Base-by-base conservation (phyloP, 108 stramenopile species). In the Skeletonema marinoi region DNA sequence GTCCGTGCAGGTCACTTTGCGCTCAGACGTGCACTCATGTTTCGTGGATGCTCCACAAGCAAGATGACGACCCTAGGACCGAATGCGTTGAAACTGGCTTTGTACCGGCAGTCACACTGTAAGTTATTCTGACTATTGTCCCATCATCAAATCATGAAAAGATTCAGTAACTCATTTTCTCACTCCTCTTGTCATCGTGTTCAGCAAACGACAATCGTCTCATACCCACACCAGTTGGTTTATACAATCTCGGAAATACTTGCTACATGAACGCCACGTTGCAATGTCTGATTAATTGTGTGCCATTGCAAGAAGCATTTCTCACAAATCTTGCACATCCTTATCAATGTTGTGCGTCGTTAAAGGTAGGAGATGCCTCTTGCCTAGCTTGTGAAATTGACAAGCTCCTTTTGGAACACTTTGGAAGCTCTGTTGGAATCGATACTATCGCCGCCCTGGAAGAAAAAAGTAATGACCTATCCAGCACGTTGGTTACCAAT, bases 161-260 rank as follows among this genome's bases (percentile, higher is more conserved):
- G 13, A 21, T 31, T 64, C 58, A 14, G 13, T 36, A 77, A 1
- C 50, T 59, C 33, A 64, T 77, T 19, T 32, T 76, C 8, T 59
- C 25, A 25, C 78, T 56, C 69, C 63, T 41, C 67, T 76, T 14
- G 46, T 56, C 0, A 65, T 74, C 42, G 59, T 32, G 25, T 56
- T 50, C 63, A 78, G 75, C 54, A 32, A 71, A 60, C 58, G 30
- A 60, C 58, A 21, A 76, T 46, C 80, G 58, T 21, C 67, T 64
- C 50, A 86, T 92, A 32, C 25, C 32, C 19, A 78, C 81, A 39
- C 91, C 91, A 17, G 89, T 93, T 33, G 96, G 97, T 11, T 90
- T 95, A 71, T 96, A 88, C 73, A 96, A 96, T 66, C 82, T 95
- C 30, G 97, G 97, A 3, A 93, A 95, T 75, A 96, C 93, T 29